Evolutionary conservation across 495 filamentous ascomycete genomes (phyloP).

Genomic region (Tetracladium setigerum): DNA sequence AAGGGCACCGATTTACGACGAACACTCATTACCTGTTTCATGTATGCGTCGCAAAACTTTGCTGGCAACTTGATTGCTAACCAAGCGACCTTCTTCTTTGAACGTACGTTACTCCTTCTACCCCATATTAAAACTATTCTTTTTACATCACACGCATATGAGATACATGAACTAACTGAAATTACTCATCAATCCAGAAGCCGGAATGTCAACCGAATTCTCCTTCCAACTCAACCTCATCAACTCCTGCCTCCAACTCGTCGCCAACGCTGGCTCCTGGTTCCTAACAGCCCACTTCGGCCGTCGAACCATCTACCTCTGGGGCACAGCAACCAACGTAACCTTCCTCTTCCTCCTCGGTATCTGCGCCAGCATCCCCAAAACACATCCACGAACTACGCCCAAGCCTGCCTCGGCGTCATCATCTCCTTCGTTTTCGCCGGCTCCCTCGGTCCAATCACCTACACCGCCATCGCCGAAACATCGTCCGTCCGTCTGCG

Average conservation of each 20-base stretch:
- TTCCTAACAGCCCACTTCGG: background rate
- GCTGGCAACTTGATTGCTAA: too few relatives aligned
- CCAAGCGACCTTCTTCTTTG: too few relatives aligned
- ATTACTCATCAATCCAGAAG: too few relatives aligned
- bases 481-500: background rate
- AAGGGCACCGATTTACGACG: conserved; percentile 60
- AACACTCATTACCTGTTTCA: conserved; percentile 66
- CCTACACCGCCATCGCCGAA: conserved; percentile 23
- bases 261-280: conserved; percentile 29
- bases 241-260: conserved; percentile 12
- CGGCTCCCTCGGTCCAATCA: conserved; percentile 46
- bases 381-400: background rate
- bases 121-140: too few relatives aligned
- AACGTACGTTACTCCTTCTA: too few relatives aligned
- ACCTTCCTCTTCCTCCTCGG: conserved; percentile 25
- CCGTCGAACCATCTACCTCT: conserved; percentile 3
- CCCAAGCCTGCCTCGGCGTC: conserved; percentile 31
- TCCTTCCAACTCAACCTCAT: conserved; percentile 35
- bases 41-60: conserved; percentile 73
- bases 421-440: conserved; percentile 44
- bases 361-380: conserved; percentile 19
- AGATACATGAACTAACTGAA: too few relatives aligned
- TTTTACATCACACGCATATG: too few relatives aligned
- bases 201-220: conserved; percentile 37
- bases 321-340: too few relatives aligned